phyloP scores from a whole-genome alignment of 768 basidiomycete species.

The Amanita polypyramis region DNA sequence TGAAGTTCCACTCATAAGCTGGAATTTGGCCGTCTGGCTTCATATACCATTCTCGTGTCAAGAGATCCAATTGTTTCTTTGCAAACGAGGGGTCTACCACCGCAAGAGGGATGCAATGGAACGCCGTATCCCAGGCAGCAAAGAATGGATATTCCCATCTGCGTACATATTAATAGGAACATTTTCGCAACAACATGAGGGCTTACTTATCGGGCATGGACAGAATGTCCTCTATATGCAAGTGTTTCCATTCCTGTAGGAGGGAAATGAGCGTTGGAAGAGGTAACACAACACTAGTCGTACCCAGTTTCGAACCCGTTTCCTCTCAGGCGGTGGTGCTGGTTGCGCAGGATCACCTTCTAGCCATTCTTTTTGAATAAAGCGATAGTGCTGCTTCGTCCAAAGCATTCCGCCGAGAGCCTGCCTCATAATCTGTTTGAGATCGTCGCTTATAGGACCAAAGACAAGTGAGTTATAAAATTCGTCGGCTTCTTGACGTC shows the following conservation, averaged over 20 bases:
- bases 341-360: slow-evolving; percentile 95
- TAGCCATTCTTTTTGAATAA: slow-evolving; percentile 94
- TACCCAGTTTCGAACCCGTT: slow-evolving; percentile 75
- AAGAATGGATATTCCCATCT: slow-evolving; percentile 99
- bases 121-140: slow-evolving; percentile 97
- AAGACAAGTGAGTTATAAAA: slow-evolving; percentile 78
- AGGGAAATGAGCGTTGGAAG: background rate
- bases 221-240: slow-evolving; percentile 90
- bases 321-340: slow-evolving; percentile 83
- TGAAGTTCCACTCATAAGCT: slow-evolving; percentile 99
- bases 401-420: slow-evolving; percentile 96
- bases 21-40: slow-evolving; percentile 98
- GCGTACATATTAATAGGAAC: slow-evolving; percentile 6
- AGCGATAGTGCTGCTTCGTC: slow-evolving; percentile 97
- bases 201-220: slow-evolving; percentile 97
- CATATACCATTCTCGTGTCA: slow-evolving; percentile 99
- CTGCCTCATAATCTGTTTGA: slow-evolving; percentile 94
- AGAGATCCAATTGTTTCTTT: slow-evolving; percentile 92
- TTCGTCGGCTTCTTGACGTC: slow-evolving; percentile 90
- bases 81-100: slow-evolving; percentile 93
- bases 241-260: slow-evolving; percentile 83
- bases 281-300: slow-evolving; percentile 13
- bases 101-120: slow-evolving; percentile 97
- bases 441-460: slow-evolving; percentile 83
- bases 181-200: slow-evolving; percentile 12